Base-by-base conservation (phyloP, 1,139 yeast genomes). In the Saccharomyces hybrid region DNA sequence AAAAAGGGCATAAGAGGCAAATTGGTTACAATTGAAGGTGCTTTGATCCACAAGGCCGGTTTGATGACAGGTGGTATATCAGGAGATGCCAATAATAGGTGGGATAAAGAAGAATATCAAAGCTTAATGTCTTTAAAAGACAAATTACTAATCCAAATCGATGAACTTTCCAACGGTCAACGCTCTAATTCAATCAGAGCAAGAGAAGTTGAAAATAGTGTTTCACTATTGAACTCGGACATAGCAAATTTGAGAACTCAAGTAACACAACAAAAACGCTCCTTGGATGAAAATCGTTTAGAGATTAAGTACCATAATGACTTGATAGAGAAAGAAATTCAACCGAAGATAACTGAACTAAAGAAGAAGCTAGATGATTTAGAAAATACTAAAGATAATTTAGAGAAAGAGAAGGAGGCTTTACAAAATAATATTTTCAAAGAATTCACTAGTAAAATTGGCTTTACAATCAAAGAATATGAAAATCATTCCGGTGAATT, bases 51-150 rank as follows among this genome's bases (percentile, higher is more conserved):
- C 66, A 83, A 81, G 63, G 84, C 93, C 9, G 96, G 96, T 7
- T 75, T 90, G 49, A 88, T 93, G 95, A 87, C 98, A 13, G 98
- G 97, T 71, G 98, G 98, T 60, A 71, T 64, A 64, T 73, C 73
- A 47, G 73, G 62, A 61, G 77, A 70, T 32, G 60, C 65, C 59
- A 62, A 69, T 55, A 71, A 72, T 56, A 78, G 81, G 60, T 89
- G 96, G 96, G 90, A 85, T 64, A 88, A 85, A 63, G 79, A 80
- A 53, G 90, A 86, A 61, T 80, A 83, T 63, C 80, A 80, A 53
- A 74, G 77, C 29, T 74, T 90, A 59, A 77, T 74, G 53, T 77
- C 76, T 46, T 65, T 78, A 54, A 88, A 87, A 62, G 93, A 86
- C 49, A 82, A 82, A 16, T 70, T 88, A 32, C 67, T 78, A 16